Base-by-base conservation (phyloP, 352 stramenopile species). In the Phytophthora sansomeana region DNA sequence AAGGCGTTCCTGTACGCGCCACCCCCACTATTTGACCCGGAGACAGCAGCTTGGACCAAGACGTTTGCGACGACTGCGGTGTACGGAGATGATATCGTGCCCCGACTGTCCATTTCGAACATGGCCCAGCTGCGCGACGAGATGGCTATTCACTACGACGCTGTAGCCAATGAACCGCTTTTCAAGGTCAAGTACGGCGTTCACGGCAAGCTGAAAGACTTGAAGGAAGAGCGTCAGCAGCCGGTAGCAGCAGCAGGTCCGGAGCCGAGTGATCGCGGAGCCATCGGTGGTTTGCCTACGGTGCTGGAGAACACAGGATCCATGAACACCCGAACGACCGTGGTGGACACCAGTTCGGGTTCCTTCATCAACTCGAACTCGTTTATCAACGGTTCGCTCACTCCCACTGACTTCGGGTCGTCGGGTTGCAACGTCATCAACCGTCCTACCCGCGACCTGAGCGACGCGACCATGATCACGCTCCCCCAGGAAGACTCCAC, bases 21-120 rank as follows among this genome's bases (percentile, higher is more conserved):
- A 10, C 81, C 84, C 24, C 86, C 87, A 49, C 58, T 92, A 13
- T 87, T 93, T 30, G 83, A 93, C 58, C 70, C 80, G 1, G 65
- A 66, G 16, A 90, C 85, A 5, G 83, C 83, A 1, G 60, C 33
- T 8, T 91, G 78, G 81, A 87, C 72, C 39, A 87, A 87, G 63
- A 56, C 63, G 17, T 91, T 90, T 64, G 82, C 85, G 48, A 91
- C 81, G n/a, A 87, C 80, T 1, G 81, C 65, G 0, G 79, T 93
- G 30, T 93, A 92, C 58, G 81, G 81, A 7, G 81, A 92, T 58
- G 85, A 92, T 46, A 78, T 91, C 8, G 83, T 91, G 13, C 81
- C 85, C 3, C 83, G 85, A 0, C 50, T 93, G 1, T 91, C 83
- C 32, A 79, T 91, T 55, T 74, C 75, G 5, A 93, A 91, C 65